phyloP scores from a whole-genome alignment of 768 basidiomycete genomes.

The Suillus brevipes region DNA sequence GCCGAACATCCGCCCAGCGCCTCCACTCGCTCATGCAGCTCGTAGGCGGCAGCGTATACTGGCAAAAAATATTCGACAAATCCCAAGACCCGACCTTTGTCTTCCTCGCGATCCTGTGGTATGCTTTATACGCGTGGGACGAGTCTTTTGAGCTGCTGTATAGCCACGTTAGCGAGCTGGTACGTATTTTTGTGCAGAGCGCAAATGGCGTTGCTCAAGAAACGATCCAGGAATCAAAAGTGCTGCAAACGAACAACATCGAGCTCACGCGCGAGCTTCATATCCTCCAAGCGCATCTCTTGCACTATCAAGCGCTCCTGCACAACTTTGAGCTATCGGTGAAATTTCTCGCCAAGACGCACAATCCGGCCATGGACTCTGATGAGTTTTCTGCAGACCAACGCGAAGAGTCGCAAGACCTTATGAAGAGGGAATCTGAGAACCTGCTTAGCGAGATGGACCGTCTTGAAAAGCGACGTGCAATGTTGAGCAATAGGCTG shows the following conservation, averaged over 20 bases:
- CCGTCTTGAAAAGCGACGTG: conserved; percentile 40
- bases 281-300: conserved; percentile 55
- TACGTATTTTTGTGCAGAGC: conserved; percentile 25
- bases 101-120: conserved; percentile 56
- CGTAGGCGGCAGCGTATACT: conserved; percentile 35
- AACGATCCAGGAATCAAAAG: conserved; percentile 42
- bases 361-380: conserved; percentile 47
- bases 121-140: conserved; percentile 63
- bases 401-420: conserved; percentile 23
- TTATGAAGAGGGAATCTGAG: conserved; percentile 48
- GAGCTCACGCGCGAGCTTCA: conserved; percentile 54
- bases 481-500: conserved; percentile 30
- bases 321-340: conserved; percentile 55
- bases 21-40: conserved; percentile 31
- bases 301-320: conserved; percentile 55
- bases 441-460: conserved; percentile 52
- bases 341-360: conserved; percentile 46
- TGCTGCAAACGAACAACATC: conserved; percentile 42
- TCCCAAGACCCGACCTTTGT: conserved; percentile 54
- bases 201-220: neutral
- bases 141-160: conserved; percentile 55
- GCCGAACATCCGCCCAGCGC: conserved; percentile 21
- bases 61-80: conserved; percentile 24
- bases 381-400: conserved; percentile 15
- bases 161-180: conserved; percentile 49